Conservation (phyloP, 345 rosid genomes). For the Lumnitzera littorea region DNA sequence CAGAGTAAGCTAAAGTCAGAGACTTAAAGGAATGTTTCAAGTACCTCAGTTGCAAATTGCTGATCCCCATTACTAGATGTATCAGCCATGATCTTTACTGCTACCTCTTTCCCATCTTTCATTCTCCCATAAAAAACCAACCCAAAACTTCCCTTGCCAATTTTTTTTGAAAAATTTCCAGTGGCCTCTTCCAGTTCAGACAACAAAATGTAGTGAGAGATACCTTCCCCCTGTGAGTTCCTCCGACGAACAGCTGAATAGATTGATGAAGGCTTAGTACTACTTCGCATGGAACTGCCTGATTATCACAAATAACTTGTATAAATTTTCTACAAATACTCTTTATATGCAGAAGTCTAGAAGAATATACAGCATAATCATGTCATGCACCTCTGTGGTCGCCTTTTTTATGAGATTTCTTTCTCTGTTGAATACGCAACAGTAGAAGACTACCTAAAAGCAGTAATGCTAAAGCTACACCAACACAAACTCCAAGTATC, state of each 20-base stretch:
- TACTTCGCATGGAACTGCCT: slow-evolving; percentile 43
- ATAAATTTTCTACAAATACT: neutral
- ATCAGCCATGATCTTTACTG: slow-evolving; percentile 83
- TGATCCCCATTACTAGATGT: slow-evolving; percentile 49
- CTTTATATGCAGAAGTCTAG: too few species aligned
- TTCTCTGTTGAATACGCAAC: slow-evolving; percentile 32
- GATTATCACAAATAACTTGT: slow-evolving; percentile 14
- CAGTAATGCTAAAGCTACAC: slow-evolving; percentile 39
- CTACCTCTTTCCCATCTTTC: slow-evolving; percentile 95
- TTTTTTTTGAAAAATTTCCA: slow-evolving; percentile 53
- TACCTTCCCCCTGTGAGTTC: slow-evolving; percentile 69
- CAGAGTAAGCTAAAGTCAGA: neutral
- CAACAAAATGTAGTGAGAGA: slow-evolving; percentile 63
- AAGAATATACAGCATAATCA: neutral
- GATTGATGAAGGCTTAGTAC: slow-evolving; percentile 40
- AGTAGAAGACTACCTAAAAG: slow-evolving; percentile 41
- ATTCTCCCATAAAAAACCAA: slow-evolving; percentile 85
- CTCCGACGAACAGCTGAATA: slow-evolving; percentile 56
- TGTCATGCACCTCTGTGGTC: slow-evolving; percentile 40
- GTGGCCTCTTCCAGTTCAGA: slow-evolving; percentile 80
- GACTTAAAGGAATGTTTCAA: neutral
- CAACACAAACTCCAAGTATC: slow-evolving; percentile 57
- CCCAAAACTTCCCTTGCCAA: slow-evolving; percentile 95
- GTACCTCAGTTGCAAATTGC: slow-evolving; percentile 97
- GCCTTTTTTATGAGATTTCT: slow-evolving; percentile 16